Percentiles rank a stretch among this genome's conserved stretches.
phyloP scores from a whole-genome alignment of 2,329 filamentous ascomycete genomes.

The Trichoderma asperellum region DNA sequence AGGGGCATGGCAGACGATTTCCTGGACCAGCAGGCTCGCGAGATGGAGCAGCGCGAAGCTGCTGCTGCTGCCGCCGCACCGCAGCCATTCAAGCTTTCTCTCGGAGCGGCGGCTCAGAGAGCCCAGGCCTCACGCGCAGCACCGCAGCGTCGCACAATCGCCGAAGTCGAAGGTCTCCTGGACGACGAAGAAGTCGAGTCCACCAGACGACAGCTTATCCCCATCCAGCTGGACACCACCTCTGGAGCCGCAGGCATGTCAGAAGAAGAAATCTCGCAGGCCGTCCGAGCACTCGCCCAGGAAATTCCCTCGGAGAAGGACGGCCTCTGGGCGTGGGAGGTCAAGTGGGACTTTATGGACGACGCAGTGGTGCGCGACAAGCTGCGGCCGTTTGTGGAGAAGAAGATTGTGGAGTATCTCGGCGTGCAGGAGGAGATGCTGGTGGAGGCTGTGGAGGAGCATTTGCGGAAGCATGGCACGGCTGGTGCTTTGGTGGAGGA shows the following conservation, averaged over 20 bases:
- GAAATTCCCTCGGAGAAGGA: conserved; percentile 89
- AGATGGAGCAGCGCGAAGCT: conserved; percentile 61
- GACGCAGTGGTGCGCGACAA: conserved; percentile 80
- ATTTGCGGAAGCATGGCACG: conserved; percentile 73
- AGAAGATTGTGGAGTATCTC: conserved; percentile 96
- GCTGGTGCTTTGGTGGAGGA: conserved; percentile 84
- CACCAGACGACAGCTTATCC: conserved; percentile 74
- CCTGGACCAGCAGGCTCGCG: conserved; percentile 80
- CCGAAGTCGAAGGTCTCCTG: conserved; percentile 90
- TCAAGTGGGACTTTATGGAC: conserved; percentile 92
- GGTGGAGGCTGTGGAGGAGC: conserved; percentile 88
- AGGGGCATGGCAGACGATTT: conserved; percentile 88
- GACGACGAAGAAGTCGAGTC: conserved; percentile 89
- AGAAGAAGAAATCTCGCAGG: conserved; percentile 84
- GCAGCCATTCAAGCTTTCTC: conserved; percentile 87
- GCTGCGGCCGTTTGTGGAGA: conserved; percentile 91
- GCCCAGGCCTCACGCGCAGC: conserved; percentile 60
- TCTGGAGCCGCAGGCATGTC: conserved; percentile 67
- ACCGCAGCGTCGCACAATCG: conserved; percentile 74
- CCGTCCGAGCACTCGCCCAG: conserved; percentile 78
- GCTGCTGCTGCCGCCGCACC: conserved; percentile 56
- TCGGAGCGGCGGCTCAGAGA: conserved; percentile 84
- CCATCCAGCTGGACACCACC: conserved; percentile 78
- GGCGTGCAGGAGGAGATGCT: conserved; percentile 96
- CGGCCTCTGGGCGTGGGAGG: conserved; percentile 87